Evolutionary conservation across 192 early-diverging fungal genomes (phyloP), one percentile per base, ranked within the genome.

Genomic region (Funneliformis geosporum): DNA sequence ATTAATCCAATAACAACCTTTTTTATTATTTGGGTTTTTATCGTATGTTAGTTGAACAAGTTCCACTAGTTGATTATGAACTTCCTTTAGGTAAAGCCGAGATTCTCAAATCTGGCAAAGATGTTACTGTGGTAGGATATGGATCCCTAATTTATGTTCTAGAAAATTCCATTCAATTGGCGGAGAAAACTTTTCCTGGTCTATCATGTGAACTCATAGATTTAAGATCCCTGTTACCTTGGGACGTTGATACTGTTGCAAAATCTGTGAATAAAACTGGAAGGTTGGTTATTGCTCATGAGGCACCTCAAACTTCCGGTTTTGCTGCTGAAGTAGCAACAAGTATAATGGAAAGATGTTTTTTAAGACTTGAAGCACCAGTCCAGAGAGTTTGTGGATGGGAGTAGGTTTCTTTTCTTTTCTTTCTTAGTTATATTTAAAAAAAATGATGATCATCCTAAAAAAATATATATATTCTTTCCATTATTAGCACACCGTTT

Each of bases 201-300:
- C 76, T 97, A 8, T 89, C 91, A 38, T 92, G 93, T 75, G 97
- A 99, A 83, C 82, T 99, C 10, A 99, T 99, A 75, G 97, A 99
- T 82, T 83, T 99, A 69, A 88, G 96, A 27, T 92, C 94, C 0
- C 95, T 99, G 71, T 80, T 93, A 42, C 97, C 97, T 8, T 97
- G 95, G 90, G 97, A 99, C 83, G 88, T 90, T 23, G 96, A 97
- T 46, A 96, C 95, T 2, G 89, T 99, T 5, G 92, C 85, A 27
- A 89, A 94, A 83, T 97, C 95, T 47, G 97, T 99, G 4, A 94
- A 92, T 84, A 96, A 94, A 84, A 99, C 97, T 8, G 97, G 97
- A 16, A 89, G 97, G 5, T 83, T 98, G 9, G 86, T 99, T 43
- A 90, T 99, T 81, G 89, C 96, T 3, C 97, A 99, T 76, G 97